Evolutionary conservation across 345 rosid genomes (phyloP).

Genomic region (Firmiana major): DNA sequence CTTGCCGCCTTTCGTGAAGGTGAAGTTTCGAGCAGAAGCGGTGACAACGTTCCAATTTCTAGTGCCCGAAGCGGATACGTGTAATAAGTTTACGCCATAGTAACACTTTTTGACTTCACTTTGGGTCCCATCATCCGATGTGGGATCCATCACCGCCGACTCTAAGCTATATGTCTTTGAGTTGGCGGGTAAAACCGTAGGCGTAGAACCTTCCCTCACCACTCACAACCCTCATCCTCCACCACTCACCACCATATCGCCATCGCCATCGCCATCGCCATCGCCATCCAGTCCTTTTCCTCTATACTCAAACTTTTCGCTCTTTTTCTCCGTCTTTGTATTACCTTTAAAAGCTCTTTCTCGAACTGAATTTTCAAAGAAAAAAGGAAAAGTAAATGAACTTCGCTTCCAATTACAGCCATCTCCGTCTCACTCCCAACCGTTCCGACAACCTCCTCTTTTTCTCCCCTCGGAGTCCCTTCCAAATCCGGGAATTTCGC

Average conservation of each 20-base stretch:
- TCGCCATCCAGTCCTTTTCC: constrained; percentile 1
- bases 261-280: constrained; percentile 9
- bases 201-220: not conserved
- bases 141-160: constrained; percentile 11
- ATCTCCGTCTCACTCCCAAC: constrained; percentile 29
- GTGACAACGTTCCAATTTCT: not conserved
- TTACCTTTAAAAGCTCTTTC: not conserved
- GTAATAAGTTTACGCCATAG: too few relatives aligned
- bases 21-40: not conserved
- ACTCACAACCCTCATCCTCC: constrained; percentile 2
- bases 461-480: constrained; percentile 5
- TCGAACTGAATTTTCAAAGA: not conserved
- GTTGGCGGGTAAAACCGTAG: constrained; percentile 23
- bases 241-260: not conserved
- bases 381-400: not conserved
- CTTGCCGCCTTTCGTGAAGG: not conserved
- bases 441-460: constrained; percentile 13
- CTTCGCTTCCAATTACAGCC: constrained; percentile 22
- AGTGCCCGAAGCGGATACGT: not conserved
- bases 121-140: not conserved
- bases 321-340: constrained; percentile 5
- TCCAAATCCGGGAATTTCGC: constrained; percentile 32
- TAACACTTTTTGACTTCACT: not conserved
- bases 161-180: constrained; percentile 1
- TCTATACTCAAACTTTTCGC: not conserved